Conservation (phyloP, 257 asterid genomes). For the Leonotis leonurus region DNA sequence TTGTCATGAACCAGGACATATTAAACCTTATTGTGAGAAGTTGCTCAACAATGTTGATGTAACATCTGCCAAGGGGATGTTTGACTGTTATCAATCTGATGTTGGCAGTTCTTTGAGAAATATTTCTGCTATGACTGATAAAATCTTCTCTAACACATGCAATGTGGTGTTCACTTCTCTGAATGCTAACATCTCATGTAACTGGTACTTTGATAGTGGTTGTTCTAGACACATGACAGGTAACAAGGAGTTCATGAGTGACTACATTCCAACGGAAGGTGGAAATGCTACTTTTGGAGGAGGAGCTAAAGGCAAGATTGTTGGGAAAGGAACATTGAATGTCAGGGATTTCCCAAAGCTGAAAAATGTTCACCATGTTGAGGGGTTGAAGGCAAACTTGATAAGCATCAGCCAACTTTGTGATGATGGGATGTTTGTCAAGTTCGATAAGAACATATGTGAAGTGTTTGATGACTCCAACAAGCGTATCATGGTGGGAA, state of each 20-base stretch:
- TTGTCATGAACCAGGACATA: background rate
- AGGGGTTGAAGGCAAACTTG: background rate
- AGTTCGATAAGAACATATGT: background rate
- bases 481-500: background rate
- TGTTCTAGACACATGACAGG: background rate
- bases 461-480: background rate
- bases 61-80: background rate
- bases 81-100: too few species aligned
- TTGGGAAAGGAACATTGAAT: background rate
- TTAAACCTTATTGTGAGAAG: background rate
- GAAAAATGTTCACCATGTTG: background rate
- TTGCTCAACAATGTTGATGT: background rate
- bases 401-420: background rate
- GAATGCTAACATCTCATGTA: background rate
- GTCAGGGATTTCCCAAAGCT: background rate
- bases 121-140: too few species aligned
- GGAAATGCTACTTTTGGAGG: background rate
- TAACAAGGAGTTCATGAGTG: background rate
- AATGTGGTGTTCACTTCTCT: background rate
- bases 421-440: background rate
- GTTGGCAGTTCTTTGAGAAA: too few species aligned
- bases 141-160: too few species aligned
- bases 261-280: background rate
- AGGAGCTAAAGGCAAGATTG: background rate
- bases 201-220: background rate